Base-by-base conservation (phyloP, 805 yeast species). In the Kuraishia cidri region DNA sequence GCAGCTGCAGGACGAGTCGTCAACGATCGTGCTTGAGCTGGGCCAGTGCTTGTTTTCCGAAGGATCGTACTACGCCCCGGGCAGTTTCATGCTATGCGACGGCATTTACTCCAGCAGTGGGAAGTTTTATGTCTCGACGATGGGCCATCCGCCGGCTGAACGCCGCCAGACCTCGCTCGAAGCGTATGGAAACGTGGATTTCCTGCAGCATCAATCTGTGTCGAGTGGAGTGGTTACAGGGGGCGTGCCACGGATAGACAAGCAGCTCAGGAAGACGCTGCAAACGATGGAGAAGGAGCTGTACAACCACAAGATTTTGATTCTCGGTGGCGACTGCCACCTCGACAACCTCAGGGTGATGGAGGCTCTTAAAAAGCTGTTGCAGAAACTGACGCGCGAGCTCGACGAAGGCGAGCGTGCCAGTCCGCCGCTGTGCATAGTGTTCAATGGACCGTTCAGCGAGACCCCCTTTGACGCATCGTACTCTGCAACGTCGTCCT, bases 101-200 rank as follows among this genome's bases (percentile, higher is more conserved):
- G 99, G 99, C 12, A 74, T 84, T 12, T 85, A 86, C 49, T 74
- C 78, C 11, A 76, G 79, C 3, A 70, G 75, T 12, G 75, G 78
- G 2, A 75, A 69, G 30, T 87, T 92, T 48, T 75, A 79, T 42
- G 94, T 81, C 1, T 68, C 81, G 19, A 69, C 80, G 4, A 66
- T 92, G 32, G 80, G 82, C 3, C 95, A 86, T 38, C 97, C 98
- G 3, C 87, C 92, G 0, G 79, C 86, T 3, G 99, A 92, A 50
- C 64, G 71, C 40, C 64, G 97, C 37, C 76, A 68, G 6, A 54
- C 48, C 1, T 66, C 94, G 1, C 47, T 76, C 35, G 88, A 81
- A 17, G 78, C 79, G 1, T 76, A 76, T 38, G 97, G 95, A 1
- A 70, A 80, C 42, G 45, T 84, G 16, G 97, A 92, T 52, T 79